phyloP scores from a whole-genome alignment of 139 green algal species.

The Pleodorina starrii region DNA sequence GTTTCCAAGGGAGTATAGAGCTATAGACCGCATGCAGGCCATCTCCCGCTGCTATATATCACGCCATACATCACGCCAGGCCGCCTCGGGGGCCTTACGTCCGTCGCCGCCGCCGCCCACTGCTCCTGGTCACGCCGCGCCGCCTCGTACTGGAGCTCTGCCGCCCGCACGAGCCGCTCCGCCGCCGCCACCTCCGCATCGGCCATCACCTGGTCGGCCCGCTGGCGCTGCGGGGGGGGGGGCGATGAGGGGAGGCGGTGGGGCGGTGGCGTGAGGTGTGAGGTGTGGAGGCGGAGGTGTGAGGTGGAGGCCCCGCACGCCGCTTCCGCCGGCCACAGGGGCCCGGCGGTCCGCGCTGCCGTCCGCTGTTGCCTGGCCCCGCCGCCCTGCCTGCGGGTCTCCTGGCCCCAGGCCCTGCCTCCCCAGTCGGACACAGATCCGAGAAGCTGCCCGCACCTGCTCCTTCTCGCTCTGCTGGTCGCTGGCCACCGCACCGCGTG shows the following conservation, averaged over 20 bases:
- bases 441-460: slow-evolving; percentile 5
- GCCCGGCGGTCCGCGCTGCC: not conserved
- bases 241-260: not conserved
- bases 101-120: slow-evolving; percentile 18
- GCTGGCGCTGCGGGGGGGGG: slow-evolving; percentile 20
- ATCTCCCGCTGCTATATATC: not conserved
- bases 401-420: not conserved
- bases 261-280: not conserved
- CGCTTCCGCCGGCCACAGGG: no score
- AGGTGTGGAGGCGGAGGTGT: not conserved
- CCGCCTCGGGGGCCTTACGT: slow-evolving; percentile 16
- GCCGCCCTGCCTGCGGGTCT: not conserved
- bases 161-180: slow-evolving; percentile 70
- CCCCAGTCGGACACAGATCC: no score
- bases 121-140: slow-evolving; percentile 37
- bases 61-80: no score
- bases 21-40: not conserved
- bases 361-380: not conserved
- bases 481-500: not conserved
- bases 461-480: slow-evolving; percentile 18
- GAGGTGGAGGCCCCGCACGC: no score
- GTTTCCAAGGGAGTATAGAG: not conserved
- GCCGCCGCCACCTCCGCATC: slow-evolving; percentile 79
- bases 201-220: slow-evolving; percentile 63
- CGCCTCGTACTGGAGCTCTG: slow-evolving; percentile 64